Conservation (phyloP, 345 rosid species). For the Corchorus olitorius region DNA sequence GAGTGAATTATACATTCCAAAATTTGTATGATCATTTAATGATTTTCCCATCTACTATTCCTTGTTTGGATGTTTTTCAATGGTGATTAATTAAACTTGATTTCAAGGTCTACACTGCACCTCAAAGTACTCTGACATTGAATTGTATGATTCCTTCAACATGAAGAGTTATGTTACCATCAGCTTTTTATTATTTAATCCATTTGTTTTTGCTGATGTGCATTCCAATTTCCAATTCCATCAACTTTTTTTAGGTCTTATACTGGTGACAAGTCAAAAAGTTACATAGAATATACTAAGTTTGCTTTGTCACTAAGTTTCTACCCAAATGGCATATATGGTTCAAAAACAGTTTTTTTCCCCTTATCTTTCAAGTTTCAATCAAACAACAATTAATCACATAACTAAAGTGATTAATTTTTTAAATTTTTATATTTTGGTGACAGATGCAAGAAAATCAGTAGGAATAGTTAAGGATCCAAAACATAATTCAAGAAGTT, state of each 20-base stretch:
- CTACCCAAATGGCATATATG: neutral
- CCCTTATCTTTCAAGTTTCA: neutral
- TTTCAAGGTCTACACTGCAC: neutral
- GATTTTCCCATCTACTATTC: neutral
- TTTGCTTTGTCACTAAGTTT: constrained; percentile 21
- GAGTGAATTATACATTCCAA: neutral
- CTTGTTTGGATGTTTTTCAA: neutral
- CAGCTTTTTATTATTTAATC: constrained; percentile 10
- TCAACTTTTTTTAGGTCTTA: neutral
- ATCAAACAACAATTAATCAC: neutral
- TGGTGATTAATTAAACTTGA: neutral
- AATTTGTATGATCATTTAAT: neutral
- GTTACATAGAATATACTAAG: constrained; percentile 1
- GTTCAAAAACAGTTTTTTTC: neutral
- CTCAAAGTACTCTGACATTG: neutral
- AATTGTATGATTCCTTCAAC: neutral
- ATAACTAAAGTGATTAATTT: neutral
- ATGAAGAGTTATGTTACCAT: neutral
- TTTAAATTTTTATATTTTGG: neutral
- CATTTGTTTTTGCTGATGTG: neutral
- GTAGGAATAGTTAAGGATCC: constrained; percentile 5
- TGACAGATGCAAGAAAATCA: constrained; percentile 44
- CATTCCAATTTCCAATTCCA: neutral
- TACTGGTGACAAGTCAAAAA: neutral
- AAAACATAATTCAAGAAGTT: constrained; percentile 25